These are phyloP conservation scores for Smittium mucronatum DNA, from an alignment of 371 early-diverging fungal species.

Conservation along the genomic window DNA sequence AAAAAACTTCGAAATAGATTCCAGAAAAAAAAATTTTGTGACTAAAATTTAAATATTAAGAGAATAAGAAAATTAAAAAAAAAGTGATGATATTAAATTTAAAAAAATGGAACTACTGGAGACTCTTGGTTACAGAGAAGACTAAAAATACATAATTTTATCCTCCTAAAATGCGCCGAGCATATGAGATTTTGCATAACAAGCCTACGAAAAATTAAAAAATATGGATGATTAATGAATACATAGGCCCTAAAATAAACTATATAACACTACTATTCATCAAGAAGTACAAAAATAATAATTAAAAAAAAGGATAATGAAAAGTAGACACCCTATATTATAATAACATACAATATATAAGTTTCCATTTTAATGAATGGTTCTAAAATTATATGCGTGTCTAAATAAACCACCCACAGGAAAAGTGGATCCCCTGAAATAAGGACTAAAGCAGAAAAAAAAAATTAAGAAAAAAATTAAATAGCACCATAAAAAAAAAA, in stretches of 20 bases:
- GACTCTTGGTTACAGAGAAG: not conserved
- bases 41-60: not conserved
- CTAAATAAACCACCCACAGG: not conserved
- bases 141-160: not conserved
- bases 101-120: not conserved
- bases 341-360: not conserved
- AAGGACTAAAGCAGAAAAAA: not conserved
- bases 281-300: not conserved
- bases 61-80: not conserved
- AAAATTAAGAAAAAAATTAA: not conserved
- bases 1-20: not conserved
- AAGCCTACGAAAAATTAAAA: not conserved
- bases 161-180: not conserved
- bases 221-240: not conserved
- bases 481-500: not conserved
- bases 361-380: not conserved
- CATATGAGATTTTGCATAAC: not conserved
- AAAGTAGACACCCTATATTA: not conserved
- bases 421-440: not conserved
- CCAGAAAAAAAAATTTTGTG: not conserved
- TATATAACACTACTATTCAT: not conserved
- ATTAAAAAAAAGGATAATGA: not conserved
- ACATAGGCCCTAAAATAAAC: not conserved
- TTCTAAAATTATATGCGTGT: not conserved
- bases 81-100: not conserved